Conservation (phyloP, 1,284 basidiomycete species). For the Psilocybe mexicana region DNA sequence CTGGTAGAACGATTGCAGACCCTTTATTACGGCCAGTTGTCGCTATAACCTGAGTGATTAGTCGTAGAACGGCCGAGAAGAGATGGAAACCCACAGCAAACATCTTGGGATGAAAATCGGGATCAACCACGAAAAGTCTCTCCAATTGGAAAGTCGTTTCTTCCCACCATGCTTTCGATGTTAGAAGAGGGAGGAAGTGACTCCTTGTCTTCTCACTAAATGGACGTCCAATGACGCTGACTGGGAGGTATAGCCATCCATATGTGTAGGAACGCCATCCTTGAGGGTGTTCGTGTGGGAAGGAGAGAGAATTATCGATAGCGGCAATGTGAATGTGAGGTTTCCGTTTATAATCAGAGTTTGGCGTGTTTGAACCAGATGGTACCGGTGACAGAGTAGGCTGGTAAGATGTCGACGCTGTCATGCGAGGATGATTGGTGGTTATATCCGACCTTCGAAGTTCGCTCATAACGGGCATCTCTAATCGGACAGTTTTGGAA, state of each 20-base stretch:
- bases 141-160: conserved; percentile 79
- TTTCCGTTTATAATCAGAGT: conserved; percentile 46
- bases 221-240: conserved; percentile 81
- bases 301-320: conserved; percentile 92
- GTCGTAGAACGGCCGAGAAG: background rate
- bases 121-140: conserved; percentile 78
- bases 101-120: conserved; percentile 86
- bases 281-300: conserved; percentile 86
- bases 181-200: conserved; percentile 81
- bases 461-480: conserved; percentile 74
- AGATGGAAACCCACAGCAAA: conserved; percentile 54
- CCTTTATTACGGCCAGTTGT: conserved; percentile 89
- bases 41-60: conserved; percentile 42
- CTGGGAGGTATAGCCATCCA: conserved; percentile 89
- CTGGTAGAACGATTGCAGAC: conserved; percentile 30
- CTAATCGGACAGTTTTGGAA: conserved; percentile 58
- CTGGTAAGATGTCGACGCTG: conserved; percentile 36
- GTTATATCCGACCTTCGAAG: conserved; percentile 49
- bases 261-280: conserved; percentile 92
- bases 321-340: conserved; percentile 83
- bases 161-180: conserved; percentile 88
- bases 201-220: conserved; percentile 82
- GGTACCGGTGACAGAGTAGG: conserved; percentile 35
- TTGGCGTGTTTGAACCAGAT: conserved; percentile 32
- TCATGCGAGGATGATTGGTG: conserved; percentile 39